Conservation (phyloP, 306 rosid species). For the Dalbergia oliveri region DNA sequence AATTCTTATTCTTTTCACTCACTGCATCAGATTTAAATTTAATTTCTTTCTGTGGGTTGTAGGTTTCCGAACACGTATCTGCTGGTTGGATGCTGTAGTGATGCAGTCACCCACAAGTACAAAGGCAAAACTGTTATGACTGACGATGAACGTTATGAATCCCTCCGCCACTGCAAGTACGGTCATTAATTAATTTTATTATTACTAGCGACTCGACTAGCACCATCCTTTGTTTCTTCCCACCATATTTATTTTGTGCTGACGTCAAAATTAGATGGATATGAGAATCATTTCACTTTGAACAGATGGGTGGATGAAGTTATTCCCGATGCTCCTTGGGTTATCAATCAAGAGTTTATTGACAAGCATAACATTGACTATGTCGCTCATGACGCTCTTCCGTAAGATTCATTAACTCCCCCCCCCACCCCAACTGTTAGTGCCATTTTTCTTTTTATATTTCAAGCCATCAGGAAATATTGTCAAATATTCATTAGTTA, state of each 20-base stretch:
- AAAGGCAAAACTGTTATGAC: not conserved
- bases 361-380: slow-evolving; percentile 73
- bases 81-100: slow-evolving; percentile 2
- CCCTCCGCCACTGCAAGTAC: not conserved
- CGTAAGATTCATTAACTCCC: slow-evolving; percentile 71
- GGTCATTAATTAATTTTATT: not conserved
- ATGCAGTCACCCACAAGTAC: not conserved
- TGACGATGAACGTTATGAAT: not conserved
- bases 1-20: not conserved
- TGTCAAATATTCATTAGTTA: not conserved
- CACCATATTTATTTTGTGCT: not conserved
- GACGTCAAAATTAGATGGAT: not conserved
- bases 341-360: slow-evolving; percentile 69
- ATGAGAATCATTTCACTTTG: not conserved
- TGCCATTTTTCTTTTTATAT: not conserved
- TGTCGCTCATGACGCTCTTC: slow-evolving; percentile 88
- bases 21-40: not conserved
- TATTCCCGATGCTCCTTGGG: slow-evolving; percentile 66
- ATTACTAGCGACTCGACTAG: too few species aligned
- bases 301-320: slow-evolving; percentile 62
- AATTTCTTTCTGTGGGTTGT: not conserved
- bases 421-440: too few species aligned
- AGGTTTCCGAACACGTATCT: not conserved
- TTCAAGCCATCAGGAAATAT: too few species aligned
- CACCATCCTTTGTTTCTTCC: not conserved